Evolutionary conservation across 2,329 filamentous ascomycete genomes (phyloP), one percentile per base, ranked within the genome.

Genomic region (Trichoderma arundinaceum): DNA sequence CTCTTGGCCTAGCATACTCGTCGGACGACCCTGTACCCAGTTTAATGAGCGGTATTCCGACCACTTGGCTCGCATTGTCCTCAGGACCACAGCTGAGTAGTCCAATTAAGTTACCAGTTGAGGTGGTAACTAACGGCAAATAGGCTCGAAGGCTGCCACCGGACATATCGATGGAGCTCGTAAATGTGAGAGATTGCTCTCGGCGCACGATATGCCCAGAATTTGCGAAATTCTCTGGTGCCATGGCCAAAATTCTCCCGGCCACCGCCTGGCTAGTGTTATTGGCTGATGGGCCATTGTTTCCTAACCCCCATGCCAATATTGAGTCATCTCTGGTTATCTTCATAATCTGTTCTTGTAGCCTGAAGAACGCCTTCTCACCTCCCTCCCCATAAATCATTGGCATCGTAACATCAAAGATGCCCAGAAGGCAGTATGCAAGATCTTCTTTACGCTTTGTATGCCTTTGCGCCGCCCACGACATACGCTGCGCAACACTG

Each of bases 401-500:
- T 0, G 66, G 64, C 61, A 71, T 71, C 3, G 33, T 39, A 2
- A 71, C 64, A 10, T 54, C 54, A 13, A 71, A 71, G 8, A 71
- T 66, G 0, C 70, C 70, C 0, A 71, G 48, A 12, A 71, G 69
- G 15, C 54, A 71, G 28, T 71, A 71, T 3, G 69, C 69, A 2
- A 65, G 7, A 15, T 71, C 70, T 38, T 71, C 70, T 10, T 49
- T 63, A 15, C 63, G 38, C n/a, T 65, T 71, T 0, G 70, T 71
- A 1, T 52, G 39, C 13, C 70, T 49, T 1, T 57, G 57, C 0
- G 69, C 65, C 38, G 69, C 69, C 70, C 70, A 71, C 2, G 66
- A 67, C 69, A 71, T 71, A 0, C 70, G 69, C 32, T 72, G 68
- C 2, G 70, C 70, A 5, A 72, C 56, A 4, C 69, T 72, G 15